A percentile compares a stretch with the other conserved stretches of the same genome.
Evolutionary conservation across 148 eudicot genomes (phyloP).

Genomic region (Fagopyrum tataricum): DNA sequence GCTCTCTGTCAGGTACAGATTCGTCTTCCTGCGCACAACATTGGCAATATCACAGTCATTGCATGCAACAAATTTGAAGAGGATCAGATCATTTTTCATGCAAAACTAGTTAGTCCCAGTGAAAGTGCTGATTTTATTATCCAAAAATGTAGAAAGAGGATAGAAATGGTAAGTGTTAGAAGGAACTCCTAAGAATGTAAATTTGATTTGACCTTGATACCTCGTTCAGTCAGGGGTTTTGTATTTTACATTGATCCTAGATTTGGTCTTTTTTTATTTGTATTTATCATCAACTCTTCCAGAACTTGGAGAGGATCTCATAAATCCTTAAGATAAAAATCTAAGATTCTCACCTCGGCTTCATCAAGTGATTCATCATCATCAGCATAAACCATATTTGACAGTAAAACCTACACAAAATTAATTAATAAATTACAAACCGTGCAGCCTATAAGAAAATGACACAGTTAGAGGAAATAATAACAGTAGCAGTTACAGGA

Average conservation of each 20-base stretch:
- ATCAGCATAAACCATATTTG: constrained; percentile 94
- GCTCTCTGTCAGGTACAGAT: constrained; percentile 88
- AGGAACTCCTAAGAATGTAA: too few species aligned
- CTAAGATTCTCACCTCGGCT: constrained; percentile 54
- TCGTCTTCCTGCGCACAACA: constrained; percentile 72
- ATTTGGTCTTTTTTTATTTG: too few species aligned
- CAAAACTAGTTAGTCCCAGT: too few species aligned
- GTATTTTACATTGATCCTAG: too few species aligned
- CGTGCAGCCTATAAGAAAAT: not conserved
- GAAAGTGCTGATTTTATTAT: too few species aligned
- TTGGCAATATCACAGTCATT: not conserved
- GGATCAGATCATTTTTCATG: not conserved
- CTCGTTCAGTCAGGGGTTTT: too few species aligned
- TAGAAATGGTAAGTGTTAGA: too few species aligned
- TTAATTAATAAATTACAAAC: not conserved
- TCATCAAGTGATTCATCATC: constrained; percentile 87
- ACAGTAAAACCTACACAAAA: constrained; percentile 69
- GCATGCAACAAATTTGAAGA: not conserved
- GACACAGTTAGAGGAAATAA: not conserved
- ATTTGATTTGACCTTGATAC: too few species aligned
- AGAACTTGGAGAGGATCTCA: not conserved
- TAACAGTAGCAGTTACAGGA: constrained; percentile 42
- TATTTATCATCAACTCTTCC: too few species aligned
- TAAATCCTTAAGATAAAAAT: not conserved
- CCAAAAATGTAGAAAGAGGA: too few species aligned